A percentile compares a stretch with the other conserved stretches of the same genome.
These are phyloP conservation scores for Ophiostoma tasmaniense DNA, from an alignment of 2,329 filamentous ascomycete species.

Conservation along the genomic window DNA sequence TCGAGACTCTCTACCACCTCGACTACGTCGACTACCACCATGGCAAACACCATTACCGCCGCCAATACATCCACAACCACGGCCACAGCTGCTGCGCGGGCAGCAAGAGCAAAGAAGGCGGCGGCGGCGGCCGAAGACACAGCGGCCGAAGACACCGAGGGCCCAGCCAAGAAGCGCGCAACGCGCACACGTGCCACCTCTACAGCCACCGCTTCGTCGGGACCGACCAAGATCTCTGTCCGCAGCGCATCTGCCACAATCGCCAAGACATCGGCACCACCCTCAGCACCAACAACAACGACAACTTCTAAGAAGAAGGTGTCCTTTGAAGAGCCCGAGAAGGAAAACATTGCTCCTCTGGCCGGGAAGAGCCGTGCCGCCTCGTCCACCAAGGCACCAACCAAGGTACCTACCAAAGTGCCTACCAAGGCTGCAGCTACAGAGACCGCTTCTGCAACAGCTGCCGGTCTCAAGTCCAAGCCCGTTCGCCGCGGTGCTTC, in stretches of 20 bases:
- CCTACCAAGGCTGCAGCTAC: conserved; percentile 26
- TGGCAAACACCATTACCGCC: not conserved
- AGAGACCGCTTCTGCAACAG: conserved; percentile 18
- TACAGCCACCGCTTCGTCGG: conserved; percentile 20
- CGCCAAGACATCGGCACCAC: conserved; percentile 2
- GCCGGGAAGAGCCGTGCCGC: conserved; percentile 22
- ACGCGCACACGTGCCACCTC: conserved; percentile 27
- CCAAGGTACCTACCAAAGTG: not conserved
- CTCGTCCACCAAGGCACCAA: conserved; percentile 24
- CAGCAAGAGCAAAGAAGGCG: conserved; percentile 29
- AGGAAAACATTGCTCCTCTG: conserved; percentile 46
- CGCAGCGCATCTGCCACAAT: conserved; percentile 31
- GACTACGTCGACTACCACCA: not conserved
- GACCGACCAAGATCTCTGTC: conserved; percentile 30
- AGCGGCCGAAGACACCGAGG: conserved; percentile 18
- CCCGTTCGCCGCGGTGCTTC: conserved; percentile 21
- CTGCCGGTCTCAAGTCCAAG: conserved; percentile 21
- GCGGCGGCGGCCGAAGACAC: conserved; percentile 9
- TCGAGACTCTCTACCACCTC: not conserved
- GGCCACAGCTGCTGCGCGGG: conserved; percentile 27
- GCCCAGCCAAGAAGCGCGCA: conserved; percentile 29
- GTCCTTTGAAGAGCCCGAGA: conserved; percentile 56
- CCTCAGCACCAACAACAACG: conserved; percentile 29
- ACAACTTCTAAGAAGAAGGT: conserved; percentile 48
- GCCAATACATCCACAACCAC: not conserved